A percentile compares a stretch with the other conserved stretches of the same genome.
Evolutionary conservation across 192 early-diverging fungal species (phyloP).

Genomic region (Polychytrium aggregatum): DNA sequence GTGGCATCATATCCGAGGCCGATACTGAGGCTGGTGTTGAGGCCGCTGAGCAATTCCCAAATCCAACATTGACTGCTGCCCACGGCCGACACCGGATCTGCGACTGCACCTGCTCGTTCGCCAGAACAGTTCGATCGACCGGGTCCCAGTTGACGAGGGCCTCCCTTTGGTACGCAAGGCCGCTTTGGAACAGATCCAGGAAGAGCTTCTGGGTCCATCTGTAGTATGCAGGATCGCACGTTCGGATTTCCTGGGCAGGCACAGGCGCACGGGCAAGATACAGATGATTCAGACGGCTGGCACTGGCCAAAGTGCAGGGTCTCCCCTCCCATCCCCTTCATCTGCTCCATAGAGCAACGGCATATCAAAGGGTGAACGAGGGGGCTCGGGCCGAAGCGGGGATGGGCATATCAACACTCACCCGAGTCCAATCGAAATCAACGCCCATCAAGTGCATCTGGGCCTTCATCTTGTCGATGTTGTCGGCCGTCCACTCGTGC

Average conservation of each 20-base stretch:
- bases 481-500: conserved; percentile 66
- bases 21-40: not conserved
- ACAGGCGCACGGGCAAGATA: no score
- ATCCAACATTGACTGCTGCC: no score
- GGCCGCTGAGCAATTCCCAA: not conserved
- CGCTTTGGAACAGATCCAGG: conserved; percentile 59
- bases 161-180: conserved; percentile 78
- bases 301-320: no score
- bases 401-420: conserved; percentile 8
- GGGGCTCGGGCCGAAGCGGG: no score
- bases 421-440: conserved; percentile 86
- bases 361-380: no score
- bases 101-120: conserved; percentile 95
- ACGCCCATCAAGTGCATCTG: conserved; percentile 64
- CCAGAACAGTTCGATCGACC: conserved; percentile 85
- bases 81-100: no score
- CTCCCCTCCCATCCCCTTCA: no score
- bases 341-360: no score
- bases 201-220: conserved; percentile 92
- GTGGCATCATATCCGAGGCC: not conserved
- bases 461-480: conserved; percentile 73
- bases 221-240: conserved; percentile 81
- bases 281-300: no score
- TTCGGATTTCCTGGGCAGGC: conserved; percentile 60
- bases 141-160: conserved; percentile 97